phyloP scores from a whole-genome alignment of 495 filamentous ascomycete genomes.

The Acidomyces sp. region DNA sequence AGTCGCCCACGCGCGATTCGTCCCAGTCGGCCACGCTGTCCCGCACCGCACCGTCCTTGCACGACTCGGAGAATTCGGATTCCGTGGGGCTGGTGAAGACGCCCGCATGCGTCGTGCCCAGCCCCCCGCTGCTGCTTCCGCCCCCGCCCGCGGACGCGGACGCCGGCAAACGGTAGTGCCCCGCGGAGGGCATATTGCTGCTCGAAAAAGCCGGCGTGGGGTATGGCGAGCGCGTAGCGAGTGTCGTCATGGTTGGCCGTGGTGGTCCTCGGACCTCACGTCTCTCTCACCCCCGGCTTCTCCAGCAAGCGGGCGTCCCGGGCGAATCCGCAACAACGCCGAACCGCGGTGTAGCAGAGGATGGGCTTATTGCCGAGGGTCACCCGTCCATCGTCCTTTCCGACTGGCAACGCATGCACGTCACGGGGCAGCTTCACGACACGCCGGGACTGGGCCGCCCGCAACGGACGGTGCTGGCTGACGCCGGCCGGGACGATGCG shows the following conservation, averaged over 20 bases:
- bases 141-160: slow-evolving; percentile 40
- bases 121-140: neutral
- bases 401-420: too few relatives aligned
- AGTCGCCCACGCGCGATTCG: slow-evolving; percentile 79
- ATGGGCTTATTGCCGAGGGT: too few relatives aligned
- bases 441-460: too few relatives aligned
- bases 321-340: too few relatives aligned
- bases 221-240: slow-evolving; percentile 76
- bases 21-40: slow-evolving; percentile 48
- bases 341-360: too few relatives aligned
- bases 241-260: slow-evolving; percentile 51
- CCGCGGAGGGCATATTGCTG: slow-evolving; percentile 41
- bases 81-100: slow-evolving; percentile 78
- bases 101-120: slow-evolving; percentile 46
- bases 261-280: too few relatives aligned
- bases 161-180: slow-evolving; percentile 41
- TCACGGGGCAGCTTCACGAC: too few relatives aligned
- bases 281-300: too few relatives aligned
- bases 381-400: too few relatives aligned
- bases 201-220: slow-evolving; percentile 38
- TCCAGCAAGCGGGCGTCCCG: too few relatives aligned
- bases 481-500: too few relatives aligned
- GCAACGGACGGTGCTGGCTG: too few relatives aligned
- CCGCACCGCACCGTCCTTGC: slow-evolving; percentile 11
- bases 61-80: slow-evolving; percentile 81